A percentile compares a stretch with the other conserved stretches of the same genome.
Evolutionary conservation across 495 filamentous ascomycete genomes (phyloP).

Genomic region (Neurospora africana): DNA sequence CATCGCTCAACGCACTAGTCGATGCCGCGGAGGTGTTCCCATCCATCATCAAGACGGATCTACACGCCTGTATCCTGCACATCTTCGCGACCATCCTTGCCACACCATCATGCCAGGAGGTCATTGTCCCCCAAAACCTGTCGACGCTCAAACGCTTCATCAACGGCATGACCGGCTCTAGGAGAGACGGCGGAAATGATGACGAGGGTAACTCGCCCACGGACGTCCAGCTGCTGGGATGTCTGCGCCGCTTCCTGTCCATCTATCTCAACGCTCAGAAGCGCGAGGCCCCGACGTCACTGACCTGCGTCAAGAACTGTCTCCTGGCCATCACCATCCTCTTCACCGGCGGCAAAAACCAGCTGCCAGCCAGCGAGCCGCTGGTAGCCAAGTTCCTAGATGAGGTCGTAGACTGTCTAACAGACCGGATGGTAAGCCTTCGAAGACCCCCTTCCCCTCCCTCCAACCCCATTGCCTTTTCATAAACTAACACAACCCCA

Average conservation of each 20-base stretch:
- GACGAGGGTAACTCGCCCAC: constrained; percentile 23
- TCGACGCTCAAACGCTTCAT: constrained; percentile 90
- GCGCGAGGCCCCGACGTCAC: constrained; percentile 65
- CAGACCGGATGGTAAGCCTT: constrained; percentile 53
- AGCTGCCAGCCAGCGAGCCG: constrained; percentile 61
- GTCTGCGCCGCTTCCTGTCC: constrained; percentile 64
- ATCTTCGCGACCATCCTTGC: constrained; percentile 91
- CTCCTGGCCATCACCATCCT: constrained; percentile 81
- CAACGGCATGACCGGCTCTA: constrained; percentile 49
- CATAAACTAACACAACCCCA: constrained; percentile 14
- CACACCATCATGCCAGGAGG: constrained; percentile 72
- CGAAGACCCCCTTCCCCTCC: too few relatives aligned
- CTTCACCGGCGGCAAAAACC: constrained; percentile 65
- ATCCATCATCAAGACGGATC: constrained; percentile 87
- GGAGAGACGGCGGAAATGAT: constrained; percentile 15
- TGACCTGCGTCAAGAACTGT: constrained; percentile 87
- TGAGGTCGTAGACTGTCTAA: constrained; percentile 75
- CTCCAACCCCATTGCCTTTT: too few relatives aligned
- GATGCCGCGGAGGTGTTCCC: constrained; percentile 93
- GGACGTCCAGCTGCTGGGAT: constrained; percentile 51
- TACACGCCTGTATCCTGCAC: constrained; percentile 93
- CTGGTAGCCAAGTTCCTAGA: constrained; percentile 58
- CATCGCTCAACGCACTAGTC: constrained; percentile 76
- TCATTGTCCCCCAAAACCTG: constrained; percentile 81
- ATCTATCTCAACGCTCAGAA: constrained; percentile 77